phyloP scores from a whole-genome alignment of 345 rosid species.

The Eucalyptus erythrocorys region DNA sequence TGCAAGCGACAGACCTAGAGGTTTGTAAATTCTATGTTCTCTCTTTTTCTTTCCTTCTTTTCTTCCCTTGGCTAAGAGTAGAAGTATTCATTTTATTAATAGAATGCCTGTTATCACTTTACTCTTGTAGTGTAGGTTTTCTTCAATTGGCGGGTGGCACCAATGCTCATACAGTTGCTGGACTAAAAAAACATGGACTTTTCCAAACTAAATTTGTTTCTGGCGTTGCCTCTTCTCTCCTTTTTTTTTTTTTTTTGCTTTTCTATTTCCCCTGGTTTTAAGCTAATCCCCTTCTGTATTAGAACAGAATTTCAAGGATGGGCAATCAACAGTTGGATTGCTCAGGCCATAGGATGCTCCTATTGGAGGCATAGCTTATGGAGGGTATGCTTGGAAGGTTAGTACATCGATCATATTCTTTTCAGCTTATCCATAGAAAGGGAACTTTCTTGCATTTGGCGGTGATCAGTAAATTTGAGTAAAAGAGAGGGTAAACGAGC shows the following conservation, averaged over 20 bases:
- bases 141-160: slow-evolving; percentile 57
- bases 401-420: background rate
- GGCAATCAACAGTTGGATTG: background rate
- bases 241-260: background rate
- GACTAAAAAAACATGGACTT: slow-evolving; percentile 27
- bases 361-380: slow-evolving; percentile 41
- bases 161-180: slow-evolving; percentile 34
- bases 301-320: background rate
- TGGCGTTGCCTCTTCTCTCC: background rate
- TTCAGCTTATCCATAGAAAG: background rate
- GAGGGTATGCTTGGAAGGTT: slow-evolving; percentile 51
- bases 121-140: slow-evolving; percentile 18
- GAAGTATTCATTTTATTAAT: background rate
- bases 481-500: background rate
- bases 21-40: background rate
- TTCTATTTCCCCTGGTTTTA: background rate
- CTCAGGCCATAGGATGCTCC: background rate
- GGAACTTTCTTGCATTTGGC: background rate
- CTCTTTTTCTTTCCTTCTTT: background rate
- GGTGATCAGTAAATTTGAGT: background rate
- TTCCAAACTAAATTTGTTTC: slow-evolving; percentile 10
- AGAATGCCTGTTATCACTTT: background rate
- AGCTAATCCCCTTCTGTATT: background rate
- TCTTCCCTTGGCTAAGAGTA: background rate
- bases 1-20: slow-evolving; percentile 31